Base-by-base conservation (phyloP, 2,329 filamentous ascomycete genomes). In the Phaeosphaeriaceae sp. region DNA sequence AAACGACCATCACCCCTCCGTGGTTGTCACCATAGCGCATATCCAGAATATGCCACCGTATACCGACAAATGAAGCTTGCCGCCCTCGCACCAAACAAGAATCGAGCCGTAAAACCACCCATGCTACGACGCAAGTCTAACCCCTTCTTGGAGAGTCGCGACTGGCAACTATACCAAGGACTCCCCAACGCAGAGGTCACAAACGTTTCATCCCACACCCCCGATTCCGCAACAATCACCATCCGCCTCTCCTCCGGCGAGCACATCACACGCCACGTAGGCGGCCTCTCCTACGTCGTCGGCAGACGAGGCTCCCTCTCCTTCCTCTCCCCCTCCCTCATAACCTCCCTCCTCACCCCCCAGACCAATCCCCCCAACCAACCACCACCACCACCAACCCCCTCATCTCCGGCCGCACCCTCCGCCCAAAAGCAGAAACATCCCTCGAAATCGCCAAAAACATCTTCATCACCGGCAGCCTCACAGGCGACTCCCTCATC, bases 41-140 rank as follows among this genome's bases (percentile, higher is more conserved):
- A 86, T 59, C 83, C 83, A 0, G 83, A 86, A 53, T 86, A 86
- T 61, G 83, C 83, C 1, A 77, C 79, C 7, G 75, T 86, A 1
- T 85, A 86, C 56, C 76, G 81, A 12, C 73, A 81, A 34, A 86
- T 86, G 83, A 85, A 84, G 65, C 73, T 79, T 7, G 79, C 81
- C 11, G 69, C 69, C 1, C 60, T 70, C 17, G 46, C 57, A 2
- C 57, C 62, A 2, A 15, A 36, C 7, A 70, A 66, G 37, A 53
- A 17, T 2, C 49, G 49, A 5, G 33, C 60, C 3, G 51, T 48
- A 6, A 66, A 58, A 32, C 65, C 64, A 1, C 61, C 71, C 2
- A 39, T 66, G 16, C 36, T 48, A 34, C 64, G 67, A 26, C 60
- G 66, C 8, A 76, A 76, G 40, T 76, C 76, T 2, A 55, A 77